A percentile compares a stretch with the other conserved stretches of the same genome.
phyloP scores from a whole-genome alignment of 1,284 basidiomycete genomes.

The Earliella scabrosa region DNA sequence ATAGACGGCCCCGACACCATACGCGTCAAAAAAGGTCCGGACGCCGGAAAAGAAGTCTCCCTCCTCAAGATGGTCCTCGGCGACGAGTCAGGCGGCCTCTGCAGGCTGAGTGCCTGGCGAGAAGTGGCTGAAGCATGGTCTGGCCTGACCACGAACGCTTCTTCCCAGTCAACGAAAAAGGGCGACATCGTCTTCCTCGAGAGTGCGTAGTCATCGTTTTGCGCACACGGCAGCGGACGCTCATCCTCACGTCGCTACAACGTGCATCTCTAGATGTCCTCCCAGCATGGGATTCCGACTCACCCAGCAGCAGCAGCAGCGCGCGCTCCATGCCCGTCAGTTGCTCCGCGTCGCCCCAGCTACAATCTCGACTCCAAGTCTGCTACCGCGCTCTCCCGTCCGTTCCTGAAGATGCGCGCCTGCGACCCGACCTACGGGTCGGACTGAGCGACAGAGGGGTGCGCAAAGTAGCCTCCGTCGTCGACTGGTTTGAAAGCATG shows the following conservation, averaged over 20 bases:
- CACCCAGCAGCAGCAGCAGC: conserved; percentile 22
- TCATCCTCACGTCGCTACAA: too few species aligned
- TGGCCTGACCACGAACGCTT: conserved; percentile 22
- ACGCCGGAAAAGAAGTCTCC: conserved; percentile 68
- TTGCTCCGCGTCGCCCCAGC: conserved; percentile 66
- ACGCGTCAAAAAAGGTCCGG: conserved; percentile 62
- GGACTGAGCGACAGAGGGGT: conserved; percentile 71
- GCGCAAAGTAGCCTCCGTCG: conserved; percentile 65
- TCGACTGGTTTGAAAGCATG: conserved; percentile 70
- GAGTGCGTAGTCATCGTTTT: conserved; percentile 50
- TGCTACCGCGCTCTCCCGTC: conserved; percentile 80
- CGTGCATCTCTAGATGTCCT: conserved; percentile 50
- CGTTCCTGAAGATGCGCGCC: conserved; percentile 55
- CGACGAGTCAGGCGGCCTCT: conserved; percentile 66
- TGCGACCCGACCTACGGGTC: conserved; percentile 74
- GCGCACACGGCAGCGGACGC: background rate
- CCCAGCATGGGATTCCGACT: conserved; percentile 46
- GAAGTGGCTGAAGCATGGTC: conserved; percentile 75
- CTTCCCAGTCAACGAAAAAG: conserved; percentile 49
- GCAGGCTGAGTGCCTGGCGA: conserved; percentile 76
- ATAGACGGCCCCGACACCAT: conserved; percentile 74
- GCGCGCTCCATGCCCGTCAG: conserved; percentile 38
- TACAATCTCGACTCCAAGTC: conserved; percentile 62
- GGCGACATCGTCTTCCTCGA: conserved; percentile 72
- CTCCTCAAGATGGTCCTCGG: conserved; percentile 70